A percentile compares a stretch with the other conserved stretches of the same genome.
phyloP scores from a whole-genome alignment of 352 stramenopile genomes.

The Phytophthora nicotianae region DNA sequence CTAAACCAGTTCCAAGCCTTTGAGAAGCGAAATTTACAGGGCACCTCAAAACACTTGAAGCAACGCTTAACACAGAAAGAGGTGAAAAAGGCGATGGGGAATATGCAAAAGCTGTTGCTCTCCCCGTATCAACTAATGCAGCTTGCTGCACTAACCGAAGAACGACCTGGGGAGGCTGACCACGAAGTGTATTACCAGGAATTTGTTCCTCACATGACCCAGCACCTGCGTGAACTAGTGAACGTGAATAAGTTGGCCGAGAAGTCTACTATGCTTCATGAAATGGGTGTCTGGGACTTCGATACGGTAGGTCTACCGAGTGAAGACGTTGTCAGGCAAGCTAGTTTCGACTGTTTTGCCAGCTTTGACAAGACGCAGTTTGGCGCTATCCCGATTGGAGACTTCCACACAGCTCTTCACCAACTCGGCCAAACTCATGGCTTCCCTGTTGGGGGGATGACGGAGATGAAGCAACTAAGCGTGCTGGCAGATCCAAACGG shows the following conservation, averaged over 20 bases:
- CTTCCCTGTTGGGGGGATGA: constrained; percentile 27
- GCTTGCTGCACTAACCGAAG: constrained; percentile 39
- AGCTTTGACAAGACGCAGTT: constrained; percentile 34
- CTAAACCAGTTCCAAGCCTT: constrained; percentile 55
- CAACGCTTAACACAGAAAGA: constrained; percentile 52
- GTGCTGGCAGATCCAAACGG: constrained; percentile 51
- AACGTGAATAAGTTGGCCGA: constrained; percentile 32
- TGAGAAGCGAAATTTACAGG: constrained; percentile 53
- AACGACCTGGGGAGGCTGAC: constrained; percentile 19
- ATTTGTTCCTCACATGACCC: constrained; percentile 35
- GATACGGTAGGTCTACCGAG: constrained; percentile 19
- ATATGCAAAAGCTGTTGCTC: constrained; percentile 62
- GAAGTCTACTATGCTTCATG: constrained; percentile 31
- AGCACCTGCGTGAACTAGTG: constrained; percentile 39
- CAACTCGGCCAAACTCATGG: constrained; percentile 27
- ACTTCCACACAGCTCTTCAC: constrained; percentile 41
- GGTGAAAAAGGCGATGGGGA: constrained; percentile 45
- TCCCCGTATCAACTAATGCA: constrained; percentile 56
- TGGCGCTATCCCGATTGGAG: constrained; percentile 42
- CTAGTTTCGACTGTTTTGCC: constrained; percentile 43
- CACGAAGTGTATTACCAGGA: constrained; percentile 55
- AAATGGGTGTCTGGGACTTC: constrained; percentile 26
- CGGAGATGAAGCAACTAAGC: constrained; percentile 37
- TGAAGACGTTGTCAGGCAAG: constrained; percentile 39
- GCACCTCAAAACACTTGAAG: constrained; percentile 56